These are phyloP conservation scores for Podospora pseudocomata DNA, from an alignment of 495 filamentous ascomycete genomes.

Conservation along the genomic window DNA sequence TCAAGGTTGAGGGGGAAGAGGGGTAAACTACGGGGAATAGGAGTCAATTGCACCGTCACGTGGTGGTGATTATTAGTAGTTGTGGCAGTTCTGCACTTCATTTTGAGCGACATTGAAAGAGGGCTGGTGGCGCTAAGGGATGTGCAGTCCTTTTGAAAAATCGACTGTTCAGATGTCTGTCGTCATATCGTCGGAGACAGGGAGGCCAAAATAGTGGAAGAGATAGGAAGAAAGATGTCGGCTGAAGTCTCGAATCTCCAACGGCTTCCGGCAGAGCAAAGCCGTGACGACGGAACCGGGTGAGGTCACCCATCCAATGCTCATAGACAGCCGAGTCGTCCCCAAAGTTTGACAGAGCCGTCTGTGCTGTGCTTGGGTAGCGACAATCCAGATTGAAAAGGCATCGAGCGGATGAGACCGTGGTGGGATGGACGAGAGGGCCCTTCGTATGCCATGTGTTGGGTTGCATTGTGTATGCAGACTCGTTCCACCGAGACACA, in stretches of 20 bases:
- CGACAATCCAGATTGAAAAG: neutral
- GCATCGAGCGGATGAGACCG: neutral
- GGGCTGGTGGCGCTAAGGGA: neutral
- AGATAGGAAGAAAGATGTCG: neutral
- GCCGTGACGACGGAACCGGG: neutral
- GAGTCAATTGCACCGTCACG: neutral
- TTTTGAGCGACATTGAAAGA: neutral
- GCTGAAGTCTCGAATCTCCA: neutral
- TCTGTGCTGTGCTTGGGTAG: neutral
- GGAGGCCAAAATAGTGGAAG: neutral
- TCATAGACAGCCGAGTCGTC: neutral
- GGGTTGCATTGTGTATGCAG: neutral
- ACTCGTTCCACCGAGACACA: neutral
- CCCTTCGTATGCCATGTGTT: neutral
- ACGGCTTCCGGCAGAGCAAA: neutral
- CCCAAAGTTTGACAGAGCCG: neutral
- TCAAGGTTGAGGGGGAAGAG: neutral
- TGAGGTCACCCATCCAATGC: neutral
- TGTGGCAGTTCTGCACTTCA: neutral
- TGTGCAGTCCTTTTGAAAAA: neutral
- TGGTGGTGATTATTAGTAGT: neutral
- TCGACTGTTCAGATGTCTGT: neutral
- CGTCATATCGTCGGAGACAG: neutral
- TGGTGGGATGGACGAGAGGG: neutral
- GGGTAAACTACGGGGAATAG: neutral